Conservation (phyloP, 345 rosid species). For the Sonneratia alba region DNA sequence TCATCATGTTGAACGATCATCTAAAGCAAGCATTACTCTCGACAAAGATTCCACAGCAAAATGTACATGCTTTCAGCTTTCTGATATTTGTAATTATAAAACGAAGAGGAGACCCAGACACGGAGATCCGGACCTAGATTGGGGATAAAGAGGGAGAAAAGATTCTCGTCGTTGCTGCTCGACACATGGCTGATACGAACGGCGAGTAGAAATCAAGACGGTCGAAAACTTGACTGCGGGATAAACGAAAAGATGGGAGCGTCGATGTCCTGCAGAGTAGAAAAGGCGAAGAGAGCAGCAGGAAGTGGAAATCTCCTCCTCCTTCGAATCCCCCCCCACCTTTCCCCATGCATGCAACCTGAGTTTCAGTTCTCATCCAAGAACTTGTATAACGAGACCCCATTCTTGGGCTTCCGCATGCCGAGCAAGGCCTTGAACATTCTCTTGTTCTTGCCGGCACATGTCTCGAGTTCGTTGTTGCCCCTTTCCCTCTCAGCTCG, state of each 20-base stretch:
- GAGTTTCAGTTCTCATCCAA: slow-evolving; percentile 22
- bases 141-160: too few relatives aligned
- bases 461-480: slow-evolving; percentile 22
- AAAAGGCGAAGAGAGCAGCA: neutral
- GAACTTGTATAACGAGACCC: slow-evolving; percentile 19
- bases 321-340: too few relatives aligned
- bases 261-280: neutral
- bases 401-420: slow-evolving; percentile 45
- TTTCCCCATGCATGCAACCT: neutral
- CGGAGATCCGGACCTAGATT: too few relatives aligned
- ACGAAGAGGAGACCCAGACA: too few relatives aligned
- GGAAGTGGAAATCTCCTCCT: neutral
- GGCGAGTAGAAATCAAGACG: neutral
- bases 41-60: too few relatives aligned
- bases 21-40: neutral
- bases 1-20: neutral
- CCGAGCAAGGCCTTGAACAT: slow-evolving; percentile 62
- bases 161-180: too few relatives aligned
- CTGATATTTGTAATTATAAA: too few relatives aligned
- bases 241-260: neutral
- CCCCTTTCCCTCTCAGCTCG: slow-evolving; percentile 22
- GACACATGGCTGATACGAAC: too few relatives aligned
- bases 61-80: too few relatives aligned
- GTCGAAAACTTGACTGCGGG: neutral
- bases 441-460: slow-evolving; percentile 44